A percentile compares a stretch with the other conserved stretches of the same genome.
phyloP scores from a whole-genome alignment of 2,329 filamentous ascomycete species.

The Alternaria novae-zelandiae region DNA sequence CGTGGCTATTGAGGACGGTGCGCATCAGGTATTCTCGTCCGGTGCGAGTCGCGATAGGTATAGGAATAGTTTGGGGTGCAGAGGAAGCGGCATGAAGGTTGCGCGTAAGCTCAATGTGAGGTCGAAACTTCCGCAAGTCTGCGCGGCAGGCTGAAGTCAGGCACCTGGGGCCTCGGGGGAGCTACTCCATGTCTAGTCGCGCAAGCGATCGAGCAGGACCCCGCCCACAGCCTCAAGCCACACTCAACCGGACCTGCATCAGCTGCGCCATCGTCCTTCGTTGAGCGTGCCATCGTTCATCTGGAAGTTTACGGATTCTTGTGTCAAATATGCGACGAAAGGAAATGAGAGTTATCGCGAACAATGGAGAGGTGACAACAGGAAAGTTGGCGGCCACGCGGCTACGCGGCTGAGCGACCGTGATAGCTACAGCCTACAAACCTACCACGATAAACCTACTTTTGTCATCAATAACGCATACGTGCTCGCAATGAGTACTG shows the following conservation, averaged over 20 bases:
- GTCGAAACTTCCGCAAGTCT: neutral
- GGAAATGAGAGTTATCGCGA: neutral
- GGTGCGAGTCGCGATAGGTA: neutral
- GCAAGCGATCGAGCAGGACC: no score
- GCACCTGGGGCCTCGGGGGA: neutral
- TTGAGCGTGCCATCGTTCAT: neutral
- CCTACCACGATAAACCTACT: neutral
- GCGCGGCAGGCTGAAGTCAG: neutral
- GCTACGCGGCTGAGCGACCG: neutral
- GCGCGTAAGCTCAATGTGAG: neutral
- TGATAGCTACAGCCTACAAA: neutral
- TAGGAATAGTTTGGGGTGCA: accelerated
- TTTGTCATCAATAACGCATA: no score
- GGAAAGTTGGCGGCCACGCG: neutral
- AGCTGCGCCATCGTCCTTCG: neutral
- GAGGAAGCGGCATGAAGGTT: neutral
- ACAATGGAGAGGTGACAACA: neutral
- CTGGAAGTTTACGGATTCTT: accelerated
- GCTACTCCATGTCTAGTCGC: neutral
- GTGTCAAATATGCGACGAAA: accelerated
- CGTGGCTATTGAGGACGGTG: neutral
- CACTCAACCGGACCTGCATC: neutral
- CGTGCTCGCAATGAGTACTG: no score
- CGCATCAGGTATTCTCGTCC: neutral
- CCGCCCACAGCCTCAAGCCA: neutral